Evolutionary conservation across 2,329 filamentous ascomycete genomes (phyloP).

Genomic region (Alternaria alternata): DNA sequence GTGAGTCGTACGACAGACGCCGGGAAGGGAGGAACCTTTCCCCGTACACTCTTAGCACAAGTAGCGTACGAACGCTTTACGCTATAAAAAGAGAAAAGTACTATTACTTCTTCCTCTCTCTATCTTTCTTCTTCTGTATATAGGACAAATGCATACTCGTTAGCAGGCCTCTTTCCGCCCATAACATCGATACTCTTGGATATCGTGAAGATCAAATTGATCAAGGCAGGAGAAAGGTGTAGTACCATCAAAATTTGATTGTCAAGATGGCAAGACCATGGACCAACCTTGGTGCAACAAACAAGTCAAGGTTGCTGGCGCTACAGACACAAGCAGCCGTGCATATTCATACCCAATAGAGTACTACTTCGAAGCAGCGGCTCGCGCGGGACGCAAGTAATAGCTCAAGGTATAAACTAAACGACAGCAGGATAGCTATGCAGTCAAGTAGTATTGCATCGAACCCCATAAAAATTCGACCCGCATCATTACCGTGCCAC

Average conservation of each 20-base stretch:
- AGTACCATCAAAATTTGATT: background rate
- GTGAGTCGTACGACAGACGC: too few relatives aligned
- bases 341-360: background rate
- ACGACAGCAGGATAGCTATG: background rate
- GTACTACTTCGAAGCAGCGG: background rate
- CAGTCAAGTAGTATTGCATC: background rate
- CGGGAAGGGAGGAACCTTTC: too few relatives aligned
- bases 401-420: background rate
- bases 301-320: background rate
- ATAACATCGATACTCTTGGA: background rate
- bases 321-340: background rate
- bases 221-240: background rate
- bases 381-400: background rate
- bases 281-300: background rate
- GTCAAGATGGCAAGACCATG: background rate
- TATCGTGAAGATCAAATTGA: background rate
- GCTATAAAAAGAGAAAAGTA: too few relatives aligned
- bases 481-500: conserved; percentile 6
- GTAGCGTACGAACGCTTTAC: too few relatives aligned
- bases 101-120: too few relatives aligned
- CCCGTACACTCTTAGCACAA: too few relatives aligned
- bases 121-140: too few relatives aligned
- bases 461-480: conserved; percentile 9
- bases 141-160: too few relatives aligned
- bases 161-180: too few relatives aligned